phyloP scores from a whole-genome alignment of 176 grass and related monocot genomes.

The Oryza meridionalis region DNA sequence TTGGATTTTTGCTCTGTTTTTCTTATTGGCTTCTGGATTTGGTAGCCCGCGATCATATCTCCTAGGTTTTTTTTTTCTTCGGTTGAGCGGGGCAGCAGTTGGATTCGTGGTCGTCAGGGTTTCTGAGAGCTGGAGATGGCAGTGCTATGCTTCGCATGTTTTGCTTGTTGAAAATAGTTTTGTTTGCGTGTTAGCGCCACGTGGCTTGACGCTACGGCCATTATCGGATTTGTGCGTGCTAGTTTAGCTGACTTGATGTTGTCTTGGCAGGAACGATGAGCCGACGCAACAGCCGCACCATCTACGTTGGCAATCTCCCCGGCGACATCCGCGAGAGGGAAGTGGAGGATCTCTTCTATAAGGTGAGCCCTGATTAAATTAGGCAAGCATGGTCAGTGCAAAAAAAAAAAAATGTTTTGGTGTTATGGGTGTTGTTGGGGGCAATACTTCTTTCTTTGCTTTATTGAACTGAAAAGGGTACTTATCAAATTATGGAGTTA shows the following conservation, averaged over 20 bases:
- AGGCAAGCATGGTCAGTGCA: too few relatives aligned
- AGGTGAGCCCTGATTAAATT: conserved; percentile 45
- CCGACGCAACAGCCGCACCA: conserved; percentile 61
- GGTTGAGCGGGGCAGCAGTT: not conserved
- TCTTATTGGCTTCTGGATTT: not conserved
- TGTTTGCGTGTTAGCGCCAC: not conserved
- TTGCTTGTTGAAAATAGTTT: not conserved
- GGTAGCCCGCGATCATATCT: not conserved
- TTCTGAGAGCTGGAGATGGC: not conserved
- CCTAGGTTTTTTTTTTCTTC: not conserved
- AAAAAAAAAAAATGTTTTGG: too few relatives aligned
- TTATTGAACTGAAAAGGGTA: too few relatives aligned
- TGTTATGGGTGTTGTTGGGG: too few relatives aligned
- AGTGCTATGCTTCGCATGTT: not conserved
- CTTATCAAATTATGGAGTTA: too few relatives aligned
- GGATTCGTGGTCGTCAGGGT: not conserved
- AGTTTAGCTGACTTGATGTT: not conserved
- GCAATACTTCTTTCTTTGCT: not conserved
- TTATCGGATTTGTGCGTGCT: not conserved
- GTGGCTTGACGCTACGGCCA: not conserved
- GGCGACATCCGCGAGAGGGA: conserved; percentile 79
- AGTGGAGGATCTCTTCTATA: conserved; percentile 90
- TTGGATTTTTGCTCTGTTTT: not conserved
- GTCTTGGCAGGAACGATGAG: conserved; percentile 61
- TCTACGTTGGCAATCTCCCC: conserved; percentile 94